Conservation (phyloP, 768 basidiomycete genomes). For the Rhizopogon salebrosus region DNA sequence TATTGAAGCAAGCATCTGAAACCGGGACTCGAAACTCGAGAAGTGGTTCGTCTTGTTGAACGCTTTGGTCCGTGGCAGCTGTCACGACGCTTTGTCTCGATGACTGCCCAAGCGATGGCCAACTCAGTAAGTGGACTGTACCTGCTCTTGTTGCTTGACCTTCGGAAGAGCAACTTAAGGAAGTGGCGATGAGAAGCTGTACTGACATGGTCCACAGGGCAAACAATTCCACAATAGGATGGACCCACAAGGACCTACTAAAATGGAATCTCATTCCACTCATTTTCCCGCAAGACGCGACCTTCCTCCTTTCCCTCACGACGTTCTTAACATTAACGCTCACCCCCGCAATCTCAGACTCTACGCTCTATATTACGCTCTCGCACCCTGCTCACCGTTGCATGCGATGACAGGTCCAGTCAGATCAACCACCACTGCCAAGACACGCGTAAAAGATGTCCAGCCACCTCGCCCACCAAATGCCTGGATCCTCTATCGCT, state of each 20-base stretch:
- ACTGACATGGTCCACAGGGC: conserved; percentile 8
- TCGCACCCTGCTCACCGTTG: conserved; percentile 6
- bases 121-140: conserved; percentile 12
- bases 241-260: conserved; percentile 32
- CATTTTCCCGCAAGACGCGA: conserved; percentile 27
- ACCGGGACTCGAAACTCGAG: background rate
- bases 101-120: conserved; percentile 8
- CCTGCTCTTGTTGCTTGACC: conserved; percentile 1
- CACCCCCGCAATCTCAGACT: conserved; percentile 5
- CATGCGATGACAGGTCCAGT: conserved; percentile 19
- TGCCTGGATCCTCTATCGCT: conserved; percentile 80
- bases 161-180: background rate
- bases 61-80: conserved; percentile 15
- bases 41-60: background rate
- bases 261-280: conserved; percentile 19
- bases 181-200: conserved; percentile 8
- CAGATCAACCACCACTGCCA: conserved; percentile 1
- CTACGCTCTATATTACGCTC: conserved; percentile 4
- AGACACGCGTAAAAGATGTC: conserved; percentile 11
- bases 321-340: conserved; percentile 12
- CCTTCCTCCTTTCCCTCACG: conserved; percentile 5
- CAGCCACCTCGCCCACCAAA: conserved; percentile 68
- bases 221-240: conserved; percentile 29
- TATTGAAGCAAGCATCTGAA: background rate
- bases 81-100: conserved; percentile 5